A percentile compares a stretch with the other conserved stretches of the same genome.
phyloP scores from a whole-genome alignment of 2,329 filamentous ascomycete genomes.

The Colletotrichum graminicola region DNA sequence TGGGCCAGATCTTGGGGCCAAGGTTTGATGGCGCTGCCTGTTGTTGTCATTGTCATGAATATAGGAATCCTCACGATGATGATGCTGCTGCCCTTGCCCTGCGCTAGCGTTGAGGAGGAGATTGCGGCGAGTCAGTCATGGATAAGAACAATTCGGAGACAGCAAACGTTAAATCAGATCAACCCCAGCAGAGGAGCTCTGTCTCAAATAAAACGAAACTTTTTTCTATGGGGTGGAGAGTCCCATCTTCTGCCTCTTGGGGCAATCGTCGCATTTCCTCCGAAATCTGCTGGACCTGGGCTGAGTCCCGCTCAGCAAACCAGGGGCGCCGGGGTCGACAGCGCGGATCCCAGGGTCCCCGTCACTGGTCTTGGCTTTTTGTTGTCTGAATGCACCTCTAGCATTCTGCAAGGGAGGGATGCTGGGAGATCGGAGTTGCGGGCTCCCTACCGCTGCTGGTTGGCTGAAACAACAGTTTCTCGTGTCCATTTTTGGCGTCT shows the following conservation, averaged over 20 bases:
- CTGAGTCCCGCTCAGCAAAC: neutral
- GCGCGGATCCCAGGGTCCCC: conserved; percentile 33
- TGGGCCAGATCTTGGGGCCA: conserved; percentile 2
- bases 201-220: conserved; percentile 38
- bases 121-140: conserved; percentile 31
- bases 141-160: conserved; percentile 33
- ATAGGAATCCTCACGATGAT: conserved; percentile 10
- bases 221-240: neutral
- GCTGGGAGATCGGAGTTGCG: conserved; percentile 38
- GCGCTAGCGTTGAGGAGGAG: conserved; percentile 5
- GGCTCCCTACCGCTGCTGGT: conserved; percentile 37
- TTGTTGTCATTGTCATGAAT: conserved; percentile 23
- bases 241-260: neutral
- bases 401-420: conserved; percentile 35
- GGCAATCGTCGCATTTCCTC: neutral
- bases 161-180: conserved; percentile 32
- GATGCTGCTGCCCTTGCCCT: neutral
- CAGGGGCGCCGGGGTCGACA: conserved; percentile 5
- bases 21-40: conserved; percentile 19
- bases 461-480: conserved; percentile 43
- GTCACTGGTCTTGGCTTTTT: conserved; percentile 11
- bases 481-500: conserved; percentile 43
- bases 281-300: conserved; percentile 15
- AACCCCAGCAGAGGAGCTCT: conserved; percentile 13
- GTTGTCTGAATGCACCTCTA: conserved; percentile 20